Evolutionary conservation across 2,329 filamentous ascomycete species (phyloP), one percentile per base, ranked within the genome.

Genomic region (Aspergillus sp.): DNA sequence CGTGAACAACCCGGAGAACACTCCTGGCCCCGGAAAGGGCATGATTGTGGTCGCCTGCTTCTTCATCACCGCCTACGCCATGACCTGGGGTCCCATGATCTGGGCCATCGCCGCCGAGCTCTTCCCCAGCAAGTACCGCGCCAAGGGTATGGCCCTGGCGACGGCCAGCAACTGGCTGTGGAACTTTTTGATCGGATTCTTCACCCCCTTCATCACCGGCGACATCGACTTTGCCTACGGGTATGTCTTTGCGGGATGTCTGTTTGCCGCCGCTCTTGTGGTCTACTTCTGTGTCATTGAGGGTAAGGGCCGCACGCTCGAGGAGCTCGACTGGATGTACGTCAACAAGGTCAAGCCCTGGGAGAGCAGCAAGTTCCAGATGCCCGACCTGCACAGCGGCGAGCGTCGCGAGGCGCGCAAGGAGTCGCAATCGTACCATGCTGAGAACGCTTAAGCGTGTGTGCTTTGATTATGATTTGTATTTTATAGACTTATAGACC

Each of bases 81-180:
- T 76, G 42, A 88, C 85, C 2, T 89, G 85, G 85, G 86, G 86
- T 11, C 86, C 86, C 0, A 77, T 78, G 61, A 65, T 77, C 8
- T 79, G 77, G 77, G 69, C 76, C 1, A 75, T 79, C 30, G 71
- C 71, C 19, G 69, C 71, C 6, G 73, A 76, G 52, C 59, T 76
- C 4, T 76, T 73, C 64, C 73, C 73, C 1, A 68, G 66, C 14
- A 70, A 73, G 53, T 74, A 73, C 55, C 83, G 88, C 65, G 87
- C 88, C 53, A 89, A 89, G 71, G 84, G 85, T 52, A 89, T 90
- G 81, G 88, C 87, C 1, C 73, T 91, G n/a, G 86, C 87, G n/a
- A 90, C 87, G 6, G 82, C 87, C 1, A 83, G 86, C 16, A 92
- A 92, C 73, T 92, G 88, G 88, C 53, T 65, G 9, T 88, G 84